These are phyloP conservation scores for Corylus heterophylla DNA, from an alignment of 306 rosid species.

Conservation along the genomic window DNA sequence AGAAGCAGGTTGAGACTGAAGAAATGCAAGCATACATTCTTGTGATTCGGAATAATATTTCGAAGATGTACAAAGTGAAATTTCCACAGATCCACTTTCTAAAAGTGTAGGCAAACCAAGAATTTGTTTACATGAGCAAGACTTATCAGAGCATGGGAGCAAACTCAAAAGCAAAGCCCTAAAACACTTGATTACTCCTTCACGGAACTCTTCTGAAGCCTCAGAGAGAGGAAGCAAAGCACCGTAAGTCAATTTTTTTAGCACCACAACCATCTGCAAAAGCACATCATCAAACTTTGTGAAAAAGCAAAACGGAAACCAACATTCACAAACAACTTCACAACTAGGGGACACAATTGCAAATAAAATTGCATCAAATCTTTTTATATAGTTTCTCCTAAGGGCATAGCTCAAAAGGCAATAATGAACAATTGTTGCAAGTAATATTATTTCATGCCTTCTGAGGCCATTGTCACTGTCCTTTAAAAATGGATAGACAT, in stretches of 20 bases:
- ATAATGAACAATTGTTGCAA: not conserved
- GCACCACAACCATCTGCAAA: conserved; percentile 85
- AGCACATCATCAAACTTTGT: conserved; percentile 30
- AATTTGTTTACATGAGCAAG: conserved; percentile 63
- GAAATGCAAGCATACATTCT: conserved; percentile 78
- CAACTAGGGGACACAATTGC: not conserved
- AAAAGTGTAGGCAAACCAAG: conserved; percentile 57
- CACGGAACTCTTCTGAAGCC: conserved; percentile 98
- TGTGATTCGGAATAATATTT: conserved; percentile 49
- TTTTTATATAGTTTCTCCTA: not conserved
- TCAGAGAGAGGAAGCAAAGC: conserved; percentile 83
- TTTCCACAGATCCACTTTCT: conserved; percentile 38
- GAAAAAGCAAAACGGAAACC: not conserved
- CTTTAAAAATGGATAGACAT: not conserved
- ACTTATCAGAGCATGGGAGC: conserved; percentile 55
- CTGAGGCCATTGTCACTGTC: not conserved
- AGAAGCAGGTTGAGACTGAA: conserved; percentile 69
- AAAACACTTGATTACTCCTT: conserved; percentile 80
- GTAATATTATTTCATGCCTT: not conserved
- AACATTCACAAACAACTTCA: not conserved
- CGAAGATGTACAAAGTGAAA: conserved; percentile 25
- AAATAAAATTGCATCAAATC: not conserved
- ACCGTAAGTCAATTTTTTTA: conserved; percentile 88
- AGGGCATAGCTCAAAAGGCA: not conserved
- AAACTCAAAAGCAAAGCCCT: conserved; percentile 66